A percentile compares a stretch with the other conserved stretches of the same genome.
phyloP scores from a whole-genome alignment of 1,284 basidiomycete species.

The Sporisorium graminicola region DNA sequence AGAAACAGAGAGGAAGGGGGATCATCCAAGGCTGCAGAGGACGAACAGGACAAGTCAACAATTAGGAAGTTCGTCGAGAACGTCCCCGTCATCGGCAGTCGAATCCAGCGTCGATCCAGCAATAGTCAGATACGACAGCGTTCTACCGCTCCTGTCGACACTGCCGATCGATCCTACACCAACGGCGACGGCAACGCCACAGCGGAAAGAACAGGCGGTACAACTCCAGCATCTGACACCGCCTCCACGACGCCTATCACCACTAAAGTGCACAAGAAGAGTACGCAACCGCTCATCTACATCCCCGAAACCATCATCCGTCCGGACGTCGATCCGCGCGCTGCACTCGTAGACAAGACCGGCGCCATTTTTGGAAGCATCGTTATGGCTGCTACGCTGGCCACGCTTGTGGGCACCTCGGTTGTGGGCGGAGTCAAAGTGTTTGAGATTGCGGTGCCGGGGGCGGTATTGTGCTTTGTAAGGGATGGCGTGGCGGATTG shows the following conservation, averaged over 20 bases:
- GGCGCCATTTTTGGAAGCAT: constrained; percentile 73
- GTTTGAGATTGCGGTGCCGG: constrained; percentile 83
- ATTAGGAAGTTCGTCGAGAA: constrained; percentile 37
- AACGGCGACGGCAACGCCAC: neutral
- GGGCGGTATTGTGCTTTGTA: constrained; percentile 79
- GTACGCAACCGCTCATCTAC: constrained; percentile 52
- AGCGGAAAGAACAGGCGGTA: constrained; percentile 4
- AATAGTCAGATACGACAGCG: constrained; percentile 31
- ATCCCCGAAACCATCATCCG: constrained; percentile 71
- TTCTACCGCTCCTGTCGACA: constrained; percentile 8
- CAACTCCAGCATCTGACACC: constrained; percentile 20
- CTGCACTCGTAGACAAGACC: constrained; percentile 72
- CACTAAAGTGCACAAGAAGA: constrained; percentile 6
- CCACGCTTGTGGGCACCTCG: constrained; percentile 75
- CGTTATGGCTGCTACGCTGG: constrained; percentile 74
- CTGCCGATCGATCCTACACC: neutral
- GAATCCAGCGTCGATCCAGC: neutral
- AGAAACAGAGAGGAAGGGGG: constrained; percentile 33
- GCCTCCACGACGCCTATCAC: constrained; percentile 17
- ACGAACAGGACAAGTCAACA: constrained; percentile 5
- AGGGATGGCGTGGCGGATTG: constrained; percentile 79
- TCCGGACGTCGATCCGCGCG: constrained; percentile 72
- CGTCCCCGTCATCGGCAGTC: constrained; percentile 31
- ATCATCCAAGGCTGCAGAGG: constrained; percentile 5
- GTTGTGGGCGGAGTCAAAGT: constrained; percentile 74